These are phyloP conservation scores for Trichothecium sympodiale DNA, from an alignment of 2,329 filamentous ascomycete genomes.

Conservation along the genomic window DNA sequence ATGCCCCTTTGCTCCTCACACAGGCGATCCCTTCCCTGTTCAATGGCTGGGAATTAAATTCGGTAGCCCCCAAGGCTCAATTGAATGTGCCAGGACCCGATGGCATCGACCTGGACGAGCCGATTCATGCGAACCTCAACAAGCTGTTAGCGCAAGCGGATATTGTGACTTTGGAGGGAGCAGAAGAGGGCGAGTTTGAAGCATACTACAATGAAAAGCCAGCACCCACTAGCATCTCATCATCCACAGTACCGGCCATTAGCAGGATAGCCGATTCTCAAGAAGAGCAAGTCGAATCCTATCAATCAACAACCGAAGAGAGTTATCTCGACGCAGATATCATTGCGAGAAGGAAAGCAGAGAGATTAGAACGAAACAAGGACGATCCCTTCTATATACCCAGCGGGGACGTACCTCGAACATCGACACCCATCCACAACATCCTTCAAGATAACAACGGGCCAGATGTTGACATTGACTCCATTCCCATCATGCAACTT, in stretches of 20 bases:
- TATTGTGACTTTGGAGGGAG: slow-evolving; percentile 32
- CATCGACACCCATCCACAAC: slow-evolving; percentile 68
- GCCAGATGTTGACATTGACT: slow-evolving; percentile 77
- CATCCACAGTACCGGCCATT: slow-evolving; percentile 38
- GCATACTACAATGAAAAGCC: slow-evolving; percentile 51
- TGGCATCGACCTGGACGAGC: slow-evolving; percentile 66
- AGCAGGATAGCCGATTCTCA: slow-evolving; percentile 38
- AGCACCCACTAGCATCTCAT: slow-evolving; percentile 38
- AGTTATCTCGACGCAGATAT: slow-evolving; percentile 63
- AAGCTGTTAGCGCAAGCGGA: slow-evolving; percentile 53
- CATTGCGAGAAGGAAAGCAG: slow-evolving; percentile 60
- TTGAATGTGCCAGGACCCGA: slow-evolving; percentile 72
- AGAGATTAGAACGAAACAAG: slow-evolving; percentile 70
- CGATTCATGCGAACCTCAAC: slow-evolving; percentile 67
- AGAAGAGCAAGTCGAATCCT: slow-evolving; percentile 39
- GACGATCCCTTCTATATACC: slow-evolving; percentile 95
- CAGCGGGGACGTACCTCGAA: slow-evolving; percentile 38
- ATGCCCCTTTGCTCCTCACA: slow-evolving; percentile 74
- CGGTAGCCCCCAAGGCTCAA: slow-evolving; percentile 74
- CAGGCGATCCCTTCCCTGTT: slow-evolving; percentile 87
- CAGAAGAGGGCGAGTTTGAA: slow-evolving; percentile 56
- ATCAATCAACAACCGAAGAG: slow-evolving; percentile 51
- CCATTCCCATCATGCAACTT: slow-evolving; percentile 91
- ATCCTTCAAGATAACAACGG: slow-evolving; percentile 64
- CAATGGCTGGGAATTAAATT: slow-evolving; percentile 78